phyloP scores from a whole-genome alignment of 1,139 yeast genomes.

The Meyerozyma smithsonii region DNA sequence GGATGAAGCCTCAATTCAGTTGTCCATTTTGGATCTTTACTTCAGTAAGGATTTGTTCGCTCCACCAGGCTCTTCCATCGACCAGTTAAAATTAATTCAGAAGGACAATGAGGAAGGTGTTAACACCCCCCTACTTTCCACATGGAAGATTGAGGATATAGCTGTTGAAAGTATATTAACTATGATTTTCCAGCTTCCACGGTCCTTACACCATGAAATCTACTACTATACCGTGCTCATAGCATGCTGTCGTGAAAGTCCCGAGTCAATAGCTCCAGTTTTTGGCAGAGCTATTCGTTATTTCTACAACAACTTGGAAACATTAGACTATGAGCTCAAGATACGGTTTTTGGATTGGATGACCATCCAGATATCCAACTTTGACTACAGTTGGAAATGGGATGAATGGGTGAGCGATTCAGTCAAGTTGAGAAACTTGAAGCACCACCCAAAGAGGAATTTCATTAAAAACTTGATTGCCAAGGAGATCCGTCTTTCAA shows the following conservation, averaged over 20 bases:
- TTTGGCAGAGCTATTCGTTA: constrained; percentile 90
- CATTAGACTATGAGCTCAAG: constrained; percentile 72
- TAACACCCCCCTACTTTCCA: constrained; percentile 46
- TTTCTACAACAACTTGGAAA: constrained; percentile 63
- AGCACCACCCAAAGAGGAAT: constrained; percentile 67
- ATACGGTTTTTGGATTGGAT: constrained; percentile 86
- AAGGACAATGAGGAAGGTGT: constrained; percentile 38
- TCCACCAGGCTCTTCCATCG: constrained; percentile 79
- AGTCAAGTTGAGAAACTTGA: constrained; percentile 26
- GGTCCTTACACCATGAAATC: constrained; percentile 59
- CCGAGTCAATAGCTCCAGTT: constrained; percentile 91
- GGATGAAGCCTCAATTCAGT: constrained; percentile 79
- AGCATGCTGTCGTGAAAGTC: constrained; percentile 82
- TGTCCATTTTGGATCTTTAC: constrained; percentile 69
- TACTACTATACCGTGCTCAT: constrained; percentile 86
- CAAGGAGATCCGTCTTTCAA: constrained; percentile 77
- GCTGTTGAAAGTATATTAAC: constrained; percentile 80
- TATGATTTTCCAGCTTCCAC: constrained; percentile 72
- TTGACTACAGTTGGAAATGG: constrained; percentile 98
- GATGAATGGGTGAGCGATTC: constrained; percentile 80
- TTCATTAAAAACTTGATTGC: constrained; percentile 76
- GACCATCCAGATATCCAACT: constrained; percentile 87
- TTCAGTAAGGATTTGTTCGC: constrained; percentile 71
- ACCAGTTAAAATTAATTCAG: constrained; percentile 47
- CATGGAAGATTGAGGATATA: constrained; percentile 90